Percentiles rank a stretch among this genome's conserved stretches.
Evolutionary conservation across 139 green algal genomes (phyloP).

Genomic region (Desmodesmus armatus): DNA sequence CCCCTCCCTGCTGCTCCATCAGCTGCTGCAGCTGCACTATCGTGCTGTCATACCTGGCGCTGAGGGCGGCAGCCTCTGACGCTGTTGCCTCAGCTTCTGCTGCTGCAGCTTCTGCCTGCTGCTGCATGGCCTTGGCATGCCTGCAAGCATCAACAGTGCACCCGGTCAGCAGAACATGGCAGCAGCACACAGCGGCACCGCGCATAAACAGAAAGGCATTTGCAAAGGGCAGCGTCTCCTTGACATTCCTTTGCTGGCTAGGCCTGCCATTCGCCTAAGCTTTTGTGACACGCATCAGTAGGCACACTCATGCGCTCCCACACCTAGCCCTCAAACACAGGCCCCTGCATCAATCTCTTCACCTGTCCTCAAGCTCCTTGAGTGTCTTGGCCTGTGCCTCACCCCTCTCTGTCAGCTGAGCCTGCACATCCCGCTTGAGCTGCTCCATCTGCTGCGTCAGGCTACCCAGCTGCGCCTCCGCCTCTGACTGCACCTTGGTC

Average conservation of each 20-base stretch:
- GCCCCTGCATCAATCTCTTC: too few relatives aligned
- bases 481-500: slow-evolving; percentile 13
- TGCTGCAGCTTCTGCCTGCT: slow-evolving; percentile 19
- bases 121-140: slow-evolving; percentile 16
- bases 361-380: too few relatives aligned
- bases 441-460: too few relatives aligned
- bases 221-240: background rate
- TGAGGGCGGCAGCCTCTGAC: too few relatives aligned
- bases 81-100: slow-evolving; percentile 2
- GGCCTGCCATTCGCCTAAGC: too few relatives aligned
- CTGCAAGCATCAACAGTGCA: too few relatives aligned
- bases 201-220: background rate
- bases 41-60: background rate
- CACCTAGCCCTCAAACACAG: background rate
- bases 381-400: too few relatives aligned
- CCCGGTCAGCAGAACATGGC: too few relatives aligned
- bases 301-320: too few relatives aligned
- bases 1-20: slow-evolving; percentile 17
- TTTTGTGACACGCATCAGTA: too few relatives aligned
- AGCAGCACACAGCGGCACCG: background rate
- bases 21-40: slow-evolving; percentile 20
- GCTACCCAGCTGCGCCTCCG: slow-evolving; percentile 26
- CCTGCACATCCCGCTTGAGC: too few relatives aligned
- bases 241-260: too few relatives aligned
- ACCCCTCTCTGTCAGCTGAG: background rate